Conservation (phyloP, 2,329 filamentous ascomycete species). For the Alternaria ethzedia region DNA sequence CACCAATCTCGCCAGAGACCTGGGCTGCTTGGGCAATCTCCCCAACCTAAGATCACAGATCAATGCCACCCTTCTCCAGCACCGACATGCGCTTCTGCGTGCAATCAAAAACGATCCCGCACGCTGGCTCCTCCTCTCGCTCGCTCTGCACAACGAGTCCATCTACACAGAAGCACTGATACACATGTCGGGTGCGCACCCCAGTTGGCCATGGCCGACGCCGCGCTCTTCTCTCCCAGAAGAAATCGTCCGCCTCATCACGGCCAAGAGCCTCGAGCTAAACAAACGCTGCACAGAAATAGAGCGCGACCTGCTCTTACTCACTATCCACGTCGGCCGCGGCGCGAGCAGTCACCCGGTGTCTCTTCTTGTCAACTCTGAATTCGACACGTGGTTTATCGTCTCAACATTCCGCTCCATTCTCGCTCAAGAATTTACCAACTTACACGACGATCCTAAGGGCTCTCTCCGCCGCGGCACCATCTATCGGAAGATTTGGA, state of each 20-base stretch:
- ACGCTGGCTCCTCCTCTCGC: slow-evolving; percentile 41
- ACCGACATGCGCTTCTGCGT: slow-evolving; percentile 32
- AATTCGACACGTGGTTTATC: slow-evolving; percentile 33
- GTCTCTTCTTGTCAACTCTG: neutral
- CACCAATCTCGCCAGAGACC: slow-evolving; percentile 27
- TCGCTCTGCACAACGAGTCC: slow-evolving; percentile 30
- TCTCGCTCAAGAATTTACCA: slow-evolving; percentile 25
- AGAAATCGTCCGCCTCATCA: slow-evolving; percentile 19
- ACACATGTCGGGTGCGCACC: slow-evolving; percentile 43
- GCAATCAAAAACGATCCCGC: slow-evolving; percentile 41
- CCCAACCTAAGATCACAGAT: slow-evolving; percentile 31
- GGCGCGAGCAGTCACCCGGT: neutral
- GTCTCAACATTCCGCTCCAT: slow-evolving; percentile 44
- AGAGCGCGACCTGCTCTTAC: slow-evolving; percentile 35
- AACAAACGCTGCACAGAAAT: slow-evolving; percentile 12
- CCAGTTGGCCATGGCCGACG: slow-evolving; percentile 29
- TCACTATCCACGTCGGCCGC: slow-evolving; percentile 18
- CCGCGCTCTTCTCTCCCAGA: slow-evolving; percentile 7
- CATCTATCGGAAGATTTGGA: slow-evolving; percentile 41
- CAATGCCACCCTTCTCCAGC: slow-evolving; percentile 25
- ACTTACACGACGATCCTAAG: neutral
- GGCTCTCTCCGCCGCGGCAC: slow-evolving; percentile 21
- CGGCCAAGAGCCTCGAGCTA: slow-evolving; percentile 20
- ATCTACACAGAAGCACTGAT: slow-evolving; percentile 49
- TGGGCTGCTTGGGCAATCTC: slow-evolving; percentile 20